Evolutionary conservation across 2,329 filamentous ascomycete genomes (phyloP).

Genomic region (Xylaria sp.): DNA sequence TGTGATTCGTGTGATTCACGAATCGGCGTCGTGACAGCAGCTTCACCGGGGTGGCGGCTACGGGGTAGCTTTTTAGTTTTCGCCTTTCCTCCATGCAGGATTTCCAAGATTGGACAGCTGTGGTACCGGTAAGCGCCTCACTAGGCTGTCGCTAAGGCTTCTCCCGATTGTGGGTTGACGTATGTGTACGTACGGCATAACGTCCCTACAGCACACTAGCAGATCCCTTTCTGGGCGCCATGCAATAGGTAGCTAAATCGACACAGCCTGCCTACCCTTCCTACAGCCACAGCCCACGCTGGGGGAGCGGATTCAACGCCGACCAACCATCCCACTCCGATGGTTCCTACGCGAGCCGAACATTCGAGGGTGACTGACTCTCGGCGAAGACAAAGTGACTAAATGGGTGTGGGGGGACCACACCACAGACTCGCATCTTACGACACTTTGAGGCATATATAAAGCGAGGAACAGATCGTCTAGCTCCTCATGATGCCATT

Average conservation of each 20-base stretch:
- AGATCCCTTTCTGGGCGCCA: background rate
- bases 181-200: conserved; percentile 21
- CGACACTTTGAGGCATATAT: conserved; percentile 27
- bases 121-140: conserved; percentile 31
- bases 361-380: conserved; percentile 31
- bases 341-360: conserved; percentile 10
- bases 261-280: conserved; percentile 13
- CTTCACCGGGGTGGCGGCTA: conserved; percentile 29
- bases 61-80: conserved; percentile 31
- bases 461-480: conserved; percentile 22
- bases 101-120: conserved; percentile 28
- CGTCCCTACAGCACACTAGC: conserved; percentile 2
- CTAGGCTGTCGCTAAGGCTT: conserved; percentile 24
- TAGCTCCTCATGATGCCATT: background rate
- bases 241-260: background rate
- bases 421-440: conserved; percentile 20
- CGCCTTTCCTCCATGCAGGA: conserved; percentile 24
- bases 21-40: conserved; percentile 21
- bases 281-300: conserved; percentile 20
- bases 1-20: conserved; percentile 35
- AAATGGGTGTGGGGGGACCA: conserved; percentile 31
- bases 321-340: conserved; percentile 29
- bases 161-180: conserved; percentile 16
- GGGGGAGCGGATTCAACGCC: conserved; percentile 17
- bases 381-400: conserved; percentile 20